phyloP scores from a whole-genome alignment of 768 basidiomycete genomes.

The Lentinula aciculospora region DNA sequence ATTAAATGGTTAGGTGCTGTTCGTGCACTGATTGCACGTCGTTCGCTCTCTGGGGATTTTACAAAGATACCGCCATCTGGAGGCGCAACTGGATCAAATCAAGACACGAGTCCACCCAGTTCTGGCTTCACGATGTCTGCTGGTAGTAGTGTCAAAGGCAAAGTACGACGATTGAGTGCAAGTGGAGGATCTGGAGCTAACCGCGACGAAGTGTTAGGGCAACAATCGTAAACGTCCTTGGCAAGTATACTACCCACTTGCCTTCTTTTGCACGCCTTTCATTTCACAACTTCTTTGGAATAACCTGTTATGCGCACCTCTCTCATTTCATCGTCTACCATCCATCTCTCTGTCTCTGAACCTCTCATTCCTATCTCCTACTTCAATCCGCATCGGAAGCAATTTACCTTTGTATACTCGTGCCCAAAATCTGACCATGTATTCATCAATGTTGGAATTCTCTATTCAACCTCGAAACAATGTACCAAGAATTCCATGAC shows the following conservation, averaged over 20 bases:
- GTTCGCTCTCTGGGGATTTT: conserved; percentile 48
- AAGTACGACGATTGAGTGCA: conserved; percentile 42
- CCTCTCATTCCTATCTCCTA: neutral
- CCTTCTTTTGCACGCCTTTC: neutral
- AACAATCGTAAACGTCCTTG: conserved; percentile 1
- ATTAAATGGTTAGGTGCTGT: conserved; percentile 97
- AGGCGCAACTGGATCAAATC: neutral
- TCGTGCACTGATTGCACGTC: conserved; percentile 80
- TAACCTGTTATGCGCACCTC: neutral
- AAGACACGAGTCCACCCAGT: conserved; percentile 15
- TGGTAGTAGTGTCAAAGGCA: conserved; percentile 33
- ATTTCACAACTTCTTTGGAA: neutral
- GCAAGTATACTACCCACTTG: neutral
- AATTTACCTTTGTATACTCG: neutral
- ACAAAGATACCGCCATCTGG: conserved; percentile 17
- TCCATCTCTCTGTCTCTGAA: neutral
- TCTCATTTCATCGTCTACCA: neutral
- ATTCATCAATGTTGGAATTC: neutral
- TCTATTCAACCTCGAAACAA: neutral
- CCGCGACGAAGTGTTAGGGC: conserved; percentile 13
- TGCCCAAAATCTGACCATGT: neutral
- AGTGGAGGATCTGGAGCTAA: conserved; percentile 24
- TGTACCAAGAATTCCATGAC: too few species aligned
- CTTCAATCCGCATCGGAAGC: neutral
- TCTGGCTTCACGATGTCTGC: conserved; percentile 18